A percentile compares a stretch with the other conserved stretches of the same genome.
Conservation (phyloP, 441 rosid genomes). For the Viola pubescens region DNA sequence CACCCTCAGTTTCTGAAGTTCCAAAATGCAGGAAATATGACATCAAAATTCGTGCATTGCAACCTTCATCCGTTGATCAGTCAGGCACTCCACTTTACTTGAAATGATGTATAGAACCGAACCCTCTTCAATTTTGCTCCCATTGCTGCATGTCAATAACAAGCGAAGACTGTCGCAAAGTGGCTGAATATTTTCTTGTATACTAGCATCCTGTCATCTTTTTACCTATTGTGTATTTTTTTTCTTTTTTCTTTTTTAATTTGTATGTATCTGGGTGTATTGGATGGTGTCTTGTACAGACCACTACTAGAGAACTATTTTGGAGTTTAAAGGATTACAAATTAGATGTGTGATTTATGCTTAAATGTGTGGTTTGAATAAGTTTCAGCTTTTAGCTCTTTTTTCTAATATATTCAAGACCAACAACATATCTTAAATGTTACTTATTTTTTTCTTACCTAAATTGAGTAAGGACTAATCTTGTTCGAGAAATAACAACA, state of each 20-base stretch:
- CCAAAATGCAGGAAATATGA: slow-evolving; percentile 46
- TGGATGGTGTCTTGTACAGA: slow-evolving; percentile 18
- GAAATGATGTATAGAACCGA: slow-evolving; percentile 15
- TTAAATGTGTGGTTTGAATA: too few species aligned
- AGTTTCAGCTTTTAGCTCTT: too few species aligned
- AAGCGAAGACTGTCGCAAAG: background rate
- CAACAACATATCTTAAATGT: too few species aligned
- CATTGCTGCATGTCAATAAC: slow-evolving; percentile 1
- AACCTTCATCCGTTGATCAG: slow-evolving; percentile 53
- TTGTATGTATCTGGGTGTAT: slow-evolving; percentile 4
- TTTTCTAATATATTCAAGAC: too few species aligned
- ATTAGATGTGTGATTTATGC: too few species aligned
- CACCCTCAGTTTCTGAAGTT: slow-evolving; percentile 30
- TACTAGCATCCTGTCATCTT: slow-evolving; percentile 17
- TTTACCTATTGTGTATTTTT: slow-evolving; percentile 16
- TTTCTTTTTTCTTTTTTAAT: background rate
- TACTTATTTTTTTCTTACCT: too few species aligned
- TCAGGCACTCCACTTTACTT: slow-evolving; percentile 26
- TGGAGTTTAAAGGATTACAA: slow-evolving; percentile 7
- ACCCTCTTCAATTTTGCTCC: slow-evolving; percentile 6
- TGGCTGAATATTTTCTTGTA: background rate
- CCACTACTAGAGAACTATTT: slow-evolving; percentile 2
- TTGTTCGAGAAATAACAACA: too few species aligned
- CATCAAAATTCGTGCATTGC: slow-evolving; percentile 71
- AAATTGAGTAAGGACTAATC: too few species aligned